Evolutionary conservation across 768 basidiomycete species (phyloP), one percentile per base, ranked within the genome.

Genomic region (Kockovaella imperatae): DNA sequence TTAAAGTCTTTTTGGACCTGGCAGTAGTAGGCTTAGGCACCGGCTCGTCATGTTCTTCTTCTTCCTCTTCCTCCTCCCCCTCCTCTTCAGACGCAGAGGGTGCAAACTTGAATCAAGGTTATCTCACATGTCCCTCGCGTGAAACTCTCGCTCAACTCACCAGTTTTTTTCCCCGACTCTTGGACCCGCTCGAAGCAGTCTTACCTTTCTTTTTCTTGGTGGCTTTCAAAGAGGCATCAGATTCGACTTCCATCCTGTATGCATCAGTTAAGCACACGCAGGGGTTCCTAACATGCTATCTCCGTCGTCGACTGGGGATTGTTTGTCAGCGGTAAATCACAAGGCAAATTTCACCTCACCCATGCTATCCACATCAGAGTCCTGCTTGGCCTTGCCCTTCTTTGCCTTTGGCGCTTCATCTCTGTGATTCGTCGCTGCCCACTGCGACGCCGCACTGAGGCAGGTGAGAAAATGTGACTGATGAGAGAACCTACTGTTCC

Each of bases 241-340:
- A 71, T 74, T 79, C 44, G 69, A 67, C 2, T 76, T 63, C 58
- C 45, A 62, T 52, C 48, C 29, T 53, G 29, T 30, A 45, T 18
- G 23, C 14, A 50, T 23, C 15, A 15, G 34, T 20, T n/a, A 31
- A 43, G 29, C 31, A 35, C 26, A 34, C 30, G 20, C 53, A 34
- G 17, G 36, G 36, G 25, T 36, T n/a, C n/a, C n/a, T n/a, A n/a
- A n/a, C n/a, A n/a, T n/a, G 68, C 52, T 38, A 84, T 83, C 38
- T 86, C 68, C 40, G 88, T 83, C 79, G 84, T 82, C 73, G 77
- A 73, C 83, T 50, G 30, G n/a, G 17, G 25, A 28, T 24, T 5
- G 26, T 20, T 20, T 23, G 24, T 20, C 18, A 24, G 7, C 18
- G 38, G 39, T 24, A 32, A 36, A 14, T 6, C 4, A n/a, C 1